phyloP scores from a whole-genome alignment of 371 early-diverging fungal genomes.

The Apophysomyces sp. region DNA sequence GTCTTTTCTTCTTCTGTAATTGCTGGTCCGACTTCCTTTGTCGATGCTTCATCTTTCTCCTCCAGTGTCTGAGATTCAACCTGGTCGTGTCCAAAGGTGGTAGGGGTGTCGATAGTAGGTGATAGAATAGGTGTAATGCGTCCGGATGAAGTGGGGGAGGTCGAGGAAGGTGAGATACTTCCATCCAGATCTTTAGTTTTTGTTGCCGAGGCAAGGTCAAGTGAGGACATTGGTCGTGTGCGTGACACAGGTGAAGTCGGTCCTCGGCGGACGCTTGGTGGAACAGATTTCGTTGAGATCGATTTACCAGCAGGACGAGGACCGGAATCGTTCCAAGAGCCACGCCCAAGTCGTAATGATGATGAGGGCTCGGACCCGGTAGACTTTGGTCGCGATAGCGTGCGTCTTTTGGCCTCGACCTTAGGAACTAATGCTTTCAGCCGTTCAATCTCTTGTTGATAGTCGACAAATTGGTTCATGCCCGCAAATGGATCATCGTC shows the following conservation, averaged over 20 bases:
- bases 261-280: not conserved
- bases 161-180: not conserved
- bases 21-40: not conserved
- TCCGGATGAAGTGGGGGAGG: not conserved
- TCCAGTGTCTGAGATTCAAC: not conserved
- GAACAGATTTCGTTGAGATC: constrained; percentile 5
- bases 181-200: not conserved
- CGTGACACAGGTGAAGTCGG: constrained; percentile 1
- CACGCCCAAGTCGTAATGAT: constrained; percentile 1
- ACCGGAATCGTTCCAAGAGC: constrained; percentile 9
- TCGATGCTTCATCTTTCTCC: not conserved
- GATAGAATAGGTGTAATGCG: not conserved
- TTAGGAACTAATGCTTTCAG: constrained; percentile 46
- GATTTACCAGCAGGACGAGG: constrained; percentile 6
- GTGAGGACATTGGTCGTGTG: not conserved
- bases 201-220: not conserved
- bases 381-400: constrained; percentile 9
- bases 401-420: constrained; percentile 26
- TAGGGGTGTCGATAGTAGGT: not conserved
- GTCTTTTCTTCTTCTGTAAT: constrained; percentile 44
- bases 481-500: constrained; percentile 46
- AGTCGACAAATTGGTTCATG: constrained; percentile 44
- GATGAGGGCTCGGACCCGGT: constrained; percentile 4
- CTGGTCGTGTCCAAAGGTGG: not conserved
- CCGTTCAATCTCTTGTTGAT: constrained; percentile 47